Base-by-base conservation (phyloP, 2,329 filamentous ascomycete species). In the Neophaeococcomyces aloes region DNA sequence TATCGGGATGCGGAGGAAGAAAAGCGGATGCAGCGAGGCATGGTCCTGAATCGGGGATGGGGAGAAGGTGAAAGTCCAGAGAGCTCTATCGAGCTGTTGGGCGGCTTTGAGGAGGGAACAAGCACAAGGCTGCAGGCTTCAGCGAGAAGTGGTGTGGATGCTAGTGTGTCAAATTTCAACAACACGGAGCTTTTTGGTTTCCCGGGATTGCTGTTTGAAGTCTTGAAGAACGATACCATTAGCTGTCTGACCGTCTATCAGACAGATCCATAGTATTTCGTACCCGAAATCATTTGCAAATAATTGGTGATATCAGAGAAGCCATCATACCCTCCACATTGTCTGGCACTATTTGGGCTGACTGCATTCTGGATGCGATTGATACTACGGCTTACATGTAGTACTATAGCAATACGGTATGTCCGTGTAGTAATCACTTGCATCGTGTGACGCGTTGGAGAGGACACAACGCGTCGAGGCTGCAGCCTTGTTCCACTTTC, bases 151-250 rank as follows among this genome's bases (percentile, higher is more conserved):
- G 52, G 63, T 62, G 55, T 56, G 65, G 67, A 72, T 54, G 59
- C 70, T 62, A 59, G 80, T 49, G 61, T 81, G 48, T 27, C 34
- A 7, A 38, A 32, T 30, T 6, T 37, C 23, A 78, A 77, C 15
- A 83, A 81, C 44, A 94, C 88, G 13, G 89, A 88, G 49, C 65
- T 98, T 21, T 96, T 86, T 66, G 88, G 89, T 1, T 95, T 95
- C 57, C 89, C 91, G 0, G 89, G 91, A 0, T 67, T 96, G 62
- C 78, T 95, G 36, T 96, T 98, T 66, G 91, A 98, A 65, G 89
- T 98, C 21, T 65, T 96, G 62, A 88, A 85, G 76, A 95, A 94
- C 59, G 87, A 85, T 3, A 81, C 79, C 48, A 84, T 98, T 18
- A 93, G 86, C 62, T 83, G 85, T 19, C 70, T 96, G 60, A 96